A percentile compares a stretch with the other conserved stretches of the same genome.
Conservation (phyloP, 257 asterid species). For the Euphrasia confusa region DNA sequence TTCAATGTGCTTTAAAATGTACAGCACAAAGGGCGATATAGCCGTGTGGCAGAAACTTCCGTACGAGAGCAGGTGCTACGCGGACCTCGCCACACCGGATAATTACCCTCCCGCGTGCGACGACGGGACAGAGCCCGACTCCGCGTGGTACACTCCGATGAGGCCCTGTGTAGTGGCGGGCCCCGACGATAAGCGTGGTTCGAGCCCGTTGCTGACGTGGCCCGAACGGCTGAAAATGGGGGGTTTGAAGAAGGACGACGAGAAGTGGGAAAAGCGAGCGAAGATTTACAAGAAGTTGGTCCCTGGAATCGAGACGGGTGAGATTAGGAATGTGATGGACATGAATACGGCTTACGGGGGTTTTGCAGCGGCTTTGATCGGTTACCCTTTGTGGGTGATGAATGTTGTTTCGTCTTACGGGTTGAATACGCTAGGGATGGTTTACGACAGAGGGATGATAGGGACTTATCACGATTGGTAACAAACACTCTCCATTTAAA, state of each 20-base stretch:
- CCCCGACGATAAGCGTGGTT: slow-evolving; percentile 48
- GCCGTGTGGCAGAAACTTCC: not conserved
- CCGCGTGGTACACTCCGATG: slow-evolving; percentile 98
- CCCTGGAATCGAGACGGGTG: slow-evolving; percentile 68
- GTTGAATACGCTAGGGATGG: slow-evolving; percentile 37
- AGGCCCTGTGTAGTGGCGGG: slow-evolving; percentile 69
- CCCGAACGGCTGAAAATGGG: slow-evolving; percentile 61
- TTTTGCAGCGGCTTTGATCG: slow-evolving; percentile 44
- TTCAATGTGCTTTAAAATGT: slow-evolving; percentile 1
- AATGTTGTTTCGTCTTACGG: slow-evolving; percentile 43
- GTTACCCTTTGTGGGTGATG: slow-evolving; percentile 45
- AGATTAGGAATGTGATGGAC: slow-evolving; percentile 52
- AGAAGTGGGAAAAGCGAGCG: slow-evolving; percentile 70
- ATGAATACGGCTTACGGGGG: slow-evolving; percentile 53
- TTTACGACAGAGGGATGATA: slow-evolving; percentile 27
- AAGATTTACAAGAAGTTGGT: slow-evolving; percentile 81
- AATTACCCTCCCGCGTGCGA: slow-evolving; percentile 78
- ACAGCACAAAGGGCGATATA: not conserved
- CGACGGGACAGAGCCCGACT: slow-evolving; percentile 92
- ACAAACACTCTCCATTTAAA: not conserved
- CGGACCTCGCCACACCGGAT: slow-evolving; percentile 66
- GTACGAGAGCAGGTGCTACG: not conserved
- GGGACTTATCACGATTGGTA: slow-evolving; percentile 17
- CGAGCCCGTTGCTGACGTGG: slow-evolving; percentile 72
- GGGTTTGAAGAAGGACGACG: slow-evolving; percentile 73